Conservation (phyloP, 2,329 filamentous ascomycete species). For the Colletotrichum filicis region DNA sequence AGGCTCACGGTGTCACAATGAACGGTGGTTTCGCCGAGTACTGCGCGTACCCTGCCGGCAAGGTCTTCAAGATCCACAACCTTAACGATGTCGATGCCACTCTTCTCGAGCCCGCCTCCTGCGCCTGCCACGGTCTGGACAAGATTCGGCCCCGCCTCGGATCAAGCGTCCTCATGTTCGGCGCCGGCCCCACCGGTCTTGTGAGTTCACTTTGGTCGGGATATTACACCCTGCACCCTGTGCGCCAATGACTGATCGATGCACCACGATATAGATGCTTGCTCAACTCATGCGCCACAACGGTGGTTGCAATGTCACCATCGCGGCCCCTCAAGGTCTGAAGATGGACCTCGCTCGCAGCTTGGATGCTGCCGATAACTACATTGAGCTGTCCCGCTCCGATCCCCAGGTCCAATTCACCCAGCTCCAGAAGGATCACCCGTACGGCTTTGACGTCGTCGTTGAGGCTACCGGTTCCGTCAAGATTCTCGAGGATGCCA, state of each 20-base stretch:
- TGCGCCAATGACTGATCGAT: not conserved
- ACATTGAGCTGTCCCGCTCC: conserved; percentile 63
- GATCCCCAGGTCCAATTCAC: conserved; percentile 69
- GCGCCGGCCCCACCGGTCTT: conserved; percentile 74
- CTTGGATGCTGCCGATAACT: conserved; percentile 64
- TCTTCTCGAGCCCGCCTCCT: conserved; percentile 76
- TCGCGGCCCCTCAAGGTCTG: conserved; percentile 74
- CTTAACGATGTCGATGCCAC: conserved; percentile 76
- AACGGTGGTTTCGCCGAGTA: conserved; percentile 81
- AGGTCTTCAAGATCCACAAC: conserved; percentile 74
- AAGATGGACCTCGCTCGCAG: conserved; percentile 77
- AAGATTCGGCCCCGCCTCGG: conserved; percentile 75
- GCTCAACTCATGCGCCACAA: conserved; percentile 72
- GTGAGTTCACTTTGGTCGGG: conserved; percentile 43
- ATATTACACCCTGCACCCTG: not conserved
- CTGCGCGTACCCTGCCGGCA: conserved; percentile 61
- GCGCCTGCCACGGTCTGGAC: conserved; percentile 76
- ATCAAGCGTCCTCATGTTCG: conserved; percentile 73
- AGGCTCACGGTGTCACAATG: conserved; percentile 74
- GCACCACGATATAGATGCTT: conserved; percentile 51
- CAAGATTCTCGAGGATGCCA: conserved; percentile 76
- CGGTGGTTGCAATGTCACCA: conserved; percentile 75
- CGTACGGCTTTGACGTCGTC: conserved; percentile 75
- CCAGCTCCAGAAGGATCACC: conserved; percentile 71
- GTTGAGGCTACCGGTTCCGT: conserved; percentile 77